Percentiles rank a stretch among this genome's conserved stretches.
These are phyloP conservation scores for Dioscorea dumetorum DNA, from an alignment of 106 monocot genomes.

Conservation along the genomic window DNA sequence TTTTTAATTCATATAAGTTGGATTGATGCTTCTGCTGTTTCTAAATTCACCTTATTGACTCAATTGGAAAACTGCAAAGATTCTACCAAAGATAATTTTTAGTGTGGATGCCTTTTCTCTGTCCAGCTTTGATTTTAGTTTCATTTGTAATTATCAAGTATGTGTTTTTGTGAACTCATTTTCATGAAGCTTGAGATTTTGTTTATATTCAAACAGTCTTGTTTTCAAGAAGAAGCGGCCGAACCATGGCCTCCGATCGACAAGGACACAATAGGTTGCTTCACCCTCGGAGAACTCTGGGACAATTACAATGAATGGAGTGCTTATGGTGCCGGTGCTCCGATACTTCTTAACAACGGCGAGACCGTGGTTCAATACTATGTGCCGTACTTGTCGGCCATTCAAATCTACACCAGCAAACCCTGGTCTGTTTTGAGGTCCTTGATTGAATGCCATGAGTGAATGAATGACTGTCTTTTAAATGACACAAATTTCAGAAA, in stretches of 20 bases:
- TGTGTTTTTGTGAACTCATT: too few species aligned
- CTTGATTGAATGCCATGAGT: background rate
- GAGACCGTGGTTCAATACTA: slow-evolving; percentile 52
- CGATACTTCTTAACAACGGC: slow-evolving; percentile 16
- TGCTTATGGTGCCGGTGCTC: slow-evolving; percentile 57
- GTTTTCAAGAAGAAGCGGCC: slow-evolving; percentile 17
- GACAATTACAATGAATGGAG: slow-evolving; percentile 77
- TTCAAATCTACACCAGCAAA: slow-evolving; percentile 79
- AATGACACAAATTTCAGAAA: background rate
- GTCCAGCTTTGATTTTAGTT: too few species aligned
- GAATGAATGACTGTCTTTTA: background rate
- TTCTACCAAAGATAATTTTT: too few species aligned
- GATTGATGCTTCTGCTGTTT: too few species aligned
- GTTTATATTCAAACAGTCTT: slow-evolving; percentile 11
- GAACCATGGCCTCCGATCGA: slow-evolving; percentile 11
- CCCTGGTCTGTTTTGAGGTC: slow-evolving; percentile 31
- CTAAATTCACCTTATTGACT: too few species aligned
- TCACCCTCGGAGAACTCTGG: slow-evolving; percentile 78
- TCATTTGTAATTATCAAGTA: too few species aligned
- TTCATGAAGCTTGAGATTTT: background rate
- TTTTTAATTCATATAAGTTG: too few species aligned
- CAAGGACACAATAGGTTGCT: slow-evolving; percentile 30
- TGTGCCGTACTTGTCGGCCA: slow-evolving; percentile 71
- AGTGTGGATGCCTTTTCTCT: background rate
- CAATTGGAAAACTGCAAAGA: too few species aligned